phyloP scores from a whole-genome alignment of 2,329 filamentous ascomycete genomes.

The Xylariales sp. region DNA sequence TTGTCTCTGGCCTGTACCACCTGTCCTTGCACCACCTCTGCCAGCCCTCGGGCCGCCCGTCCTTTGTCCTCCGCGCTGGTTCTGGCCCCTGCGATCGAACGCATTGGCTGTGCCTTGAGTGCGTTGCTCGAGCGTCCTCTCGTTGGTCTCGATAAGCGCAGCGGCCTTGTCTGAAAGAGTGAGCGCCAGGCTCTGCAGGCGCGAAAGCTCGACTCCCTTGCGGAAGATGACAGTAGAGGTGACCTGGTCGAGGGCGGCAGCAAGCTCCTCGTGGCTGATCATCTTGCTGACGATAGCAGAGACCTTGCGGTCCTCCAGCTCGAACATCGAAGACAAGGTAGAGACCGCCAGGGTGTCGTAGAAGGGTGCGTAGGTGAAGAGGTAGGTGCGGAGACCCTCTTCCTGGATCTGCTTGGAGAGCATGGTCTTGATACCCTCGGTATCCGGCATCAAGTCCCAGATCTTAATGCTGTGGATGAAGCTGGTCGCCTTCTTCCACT shows the following conservation, averaged over 20 bases:
- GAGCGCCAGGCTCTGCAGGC: slow-evolving; percentile 90
- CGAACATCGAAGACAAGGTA: slow-evolving; percentile 90
- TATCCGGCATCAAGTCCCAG: slow-evolving; percentile 94
- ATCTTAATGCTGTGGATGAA: slow-evolving; percentile 99
- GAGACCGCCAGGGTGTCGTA: slow-evolving; percentile 92
- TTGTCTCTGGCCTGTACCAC: slow-evolving; percentile 62
- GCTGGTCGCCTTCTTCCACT: slow-evolving; percentile 95
- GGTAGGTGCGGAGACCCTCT: slow-evolving; percentile 94
- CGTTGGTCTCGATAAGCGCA: slow-evolving; percentile 92
- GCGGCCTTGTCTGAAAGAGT: slow-evolving; percentile 96
- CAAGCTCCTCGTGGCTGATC: slow-evolving; percentile 98
- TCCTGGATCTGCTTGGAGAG: slow-evolving; percentile 97
- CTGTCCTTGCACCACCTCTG: slow-evolving; percentile 33
- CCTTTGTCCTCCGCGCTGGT: slow-evolving; percentile 57
- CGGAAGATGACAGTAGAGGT: slow-evolving; percentile 97
- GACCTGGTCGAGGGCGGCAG: slow-evolving; percentile 94
- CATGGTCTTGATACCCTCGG: slow-evolving; percentile 94
- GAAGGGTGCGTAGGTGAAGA: slow-evolving; percentile 98
- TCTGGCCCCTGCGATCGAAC: slow-evolving; percentile 85
- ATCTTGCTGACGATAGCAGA: slow-evolving; percentile 96
- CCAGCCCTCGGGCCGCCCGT: slow-evolving; percentile 52
- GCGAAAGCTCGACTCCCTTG: slow-evolving; percentile 96
- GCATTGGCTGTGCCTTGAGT: slow-evolving; percentile 94
- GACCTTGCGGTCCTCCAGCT: slow-evolving; percentile 86
- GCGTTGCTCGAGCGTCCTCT: slow-evolving; percentile 93